Evolutionary conservation across 257 asterid genomes (phyloP).

Genomic region (Henckelia pumila): DNA sequence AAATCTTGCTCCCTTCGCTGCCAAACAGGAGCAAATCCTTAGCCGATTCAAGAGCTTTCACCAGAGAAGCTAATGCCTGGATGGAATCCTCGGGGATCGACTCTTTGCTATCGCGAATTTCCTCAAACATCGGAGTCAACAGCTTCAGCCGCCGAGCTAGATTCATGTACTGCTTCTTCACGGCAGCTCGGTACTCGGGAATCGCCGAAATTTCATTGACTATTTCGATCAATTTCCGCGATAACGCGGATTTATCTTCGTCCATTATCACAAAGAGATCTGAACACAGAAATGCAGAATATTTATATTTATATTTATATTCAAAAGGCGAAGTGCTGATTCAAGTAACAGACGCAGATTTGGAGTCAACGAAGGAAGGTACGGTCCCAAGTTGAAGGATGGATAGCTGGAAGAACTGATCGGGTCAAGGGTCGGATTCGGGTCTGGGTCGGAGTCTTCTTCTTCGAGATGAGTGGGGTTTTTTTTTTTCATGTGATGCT

Average conservation of each 20-base stretch:
- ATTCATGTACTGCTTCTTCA: slow-evolving; percentile 85
- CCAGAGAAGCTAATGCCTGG: slow-evolving; percentile 44
- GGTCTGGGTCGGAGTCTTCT: slow-evolving; percentile 24
- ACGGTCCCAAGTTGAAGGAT: slow-evolving; percentile 25
- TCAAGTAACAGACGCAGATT: slow-evolving; percentile 17
- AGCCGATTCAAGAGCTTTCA: slow-evolving; percentile 64
- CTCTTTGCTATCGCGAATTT: slow-evolving; percentile 76
- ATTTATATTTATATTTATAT: neutral
- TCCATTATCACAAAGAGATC: slow-evolving; percentile 54
- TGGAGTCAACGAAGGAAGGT: slow-evolving; percentile 31
- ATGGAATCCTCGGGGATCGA: slow-evolving; percentile 48
- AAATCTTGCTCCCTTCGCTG: slow-evolving; percentile 87
- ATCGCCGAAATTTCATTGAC: slow-evolving; percentile 71
- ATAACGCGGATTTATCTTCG: slow-evolving; percentile 56
- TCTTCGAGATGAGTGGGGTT: slow-evolving; percentile 2
- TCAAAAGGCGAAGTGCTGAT: slow-evolving; percentile 6
- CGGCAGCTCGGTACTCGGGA: slow-evolving; percentile 59
- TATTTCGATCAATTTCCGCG: slow-evolving; percentile 49
- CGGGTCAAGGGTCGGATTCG: slow-evolving; percentile 11
- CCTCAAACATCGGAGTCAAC: slow-evolving; percentile 93
- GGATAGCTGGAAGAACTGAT: slow-evolving; percentile 16
- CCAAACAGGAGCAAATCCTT: slow-evolving; percentile 87
- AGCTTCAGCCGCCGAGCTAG: slow-evolving; percentile 89
- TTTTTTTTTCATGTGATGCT: no score
- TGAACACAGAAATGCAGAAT: slow-evolving; percentile 24